These are phyloP conservation scores for Aristolochia fimbriata DNA, from an alignment of 164 flowering plant species.

Conservation along the genomic window DNA sequence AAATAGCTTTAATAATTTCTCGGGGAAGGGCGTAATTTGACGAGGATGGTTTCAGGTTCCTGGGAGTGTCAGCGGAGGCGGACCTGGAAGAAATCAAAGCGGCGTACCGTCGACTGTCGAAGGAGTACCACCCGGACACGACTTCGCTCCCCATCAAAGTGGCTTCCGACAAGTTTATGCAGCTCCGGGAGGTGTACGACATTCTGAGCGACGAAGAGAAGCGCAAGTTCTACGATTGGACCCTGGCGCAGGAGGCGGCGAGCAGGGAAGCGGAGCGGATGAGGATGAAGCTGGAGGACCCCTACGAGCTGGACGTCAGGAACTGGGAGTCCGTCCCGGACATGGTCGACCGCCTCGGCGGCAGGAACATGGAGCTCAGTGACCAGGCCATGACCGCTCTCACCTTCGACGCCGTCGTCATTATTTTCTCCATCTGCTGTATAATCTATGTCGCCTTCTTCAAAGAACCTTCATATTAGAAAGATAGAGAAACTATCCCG, in stretches of 20 bases:
- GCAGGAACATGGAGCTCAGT: conserved; percentile 62
- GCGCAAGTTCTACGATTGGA: conserved; percentile 75
- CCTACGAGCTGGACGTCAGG: conserved; percentile 41
- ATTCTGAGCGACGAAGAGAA: conserved; percentile 59
- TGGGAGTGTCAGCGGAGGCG: conserved; percentile 61
- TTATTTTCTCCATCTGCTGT: conserved; percentile 43
- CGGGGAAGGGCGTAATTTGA: neutral
- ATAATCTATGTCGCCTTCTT: conserved; percentile 45
- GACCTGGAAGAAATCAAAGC: conserved; percentile 83
- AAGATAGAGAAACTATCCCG: too few species aligned
- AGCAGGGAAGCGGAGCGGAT: conserved; percentile 64
- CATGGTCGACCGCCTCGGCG: conserved; percentile 77
- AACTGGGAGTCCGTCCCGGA: conserved; percentile 51
- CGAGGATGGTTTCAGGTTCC: conserved; percentile 33
- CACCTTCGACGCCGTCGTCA: conserved; percentile 43
- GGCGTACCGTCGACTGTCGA: conserved; percentile 69
- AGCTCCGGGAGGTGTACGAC: conserved; percentile 54
- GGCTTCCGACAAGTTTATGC: conserved; percentile 82
- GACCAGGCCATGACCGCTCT: conserved; percentile 77
- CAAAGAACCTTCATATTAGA: conserved; percentile 18
- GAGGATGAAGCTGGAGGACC: conserved; percentile 69
- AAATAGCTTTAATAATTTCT: neutral
- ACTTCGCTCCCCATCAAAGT: conserved; percentile 65
- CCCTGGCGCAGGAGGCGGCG: conserved; percentile 74
- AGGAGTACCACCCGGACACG: conserved; percentile 92